Evolutionary conservation across 2,329 filamentous ascomycete genomes (phyloP).

Genomic region (Scorias spongiosa): DNA sequence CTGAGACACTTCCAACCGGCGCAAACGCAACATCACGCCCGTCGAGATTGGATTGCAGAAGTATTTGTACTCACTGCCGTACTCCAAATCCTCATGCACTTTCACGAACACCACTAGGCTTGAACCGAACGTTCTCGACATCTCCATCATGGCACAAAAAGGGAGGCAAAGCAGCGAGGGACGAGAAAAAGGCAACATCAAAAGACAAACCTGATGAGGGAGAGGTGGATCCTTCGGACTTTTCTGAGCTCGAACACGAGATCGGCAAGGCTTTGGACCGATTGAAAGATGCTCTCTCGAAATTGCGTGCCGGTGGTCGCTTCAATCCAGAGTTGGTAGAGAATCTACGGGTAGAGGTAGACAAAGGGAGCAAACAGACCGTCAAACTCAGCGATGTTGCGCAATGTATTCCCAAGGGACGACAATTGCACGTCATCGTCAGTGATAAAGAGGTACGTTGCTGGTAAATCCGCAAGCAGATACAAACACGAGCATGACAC

Average conservation of each 20-base stretch:
- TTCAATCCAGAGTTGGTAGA: constrained; percentile 49
- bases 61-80: background rate
- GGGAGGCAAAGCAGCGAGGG: constrained; percentile 35
- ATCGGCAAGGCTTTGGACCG: constrained; percentile 40
- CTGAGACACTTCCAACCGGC: background rate
- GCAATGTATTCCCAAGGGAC: constrained; percentile 50
- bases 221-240: constrained; percentile 43
- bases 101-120: background rate
- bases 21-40: background rate
- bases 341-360: constrained; percentile 42
- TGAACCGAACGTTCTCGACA: constrained; percentile 25
- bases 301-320: constrained; percentile 45
- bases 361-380: constrained; percentile 34
- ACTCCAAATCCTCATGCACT: background rate
- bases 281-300: constrained; percentile 46
- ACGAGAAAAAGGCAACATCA: constrained; percentile 17
- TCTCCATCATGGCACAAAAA: constrained; percentile 34
- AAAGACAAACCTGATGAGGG: constrained; percentile 16
- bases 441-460: constrained; percentile 46
- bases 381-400: constrained; percentile 46
- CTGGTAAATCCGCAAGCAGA: background rate
- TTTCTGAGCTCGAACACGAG: constrained; percentile 40
- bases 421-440: constrained; percentile 45
- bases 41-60: background rate
- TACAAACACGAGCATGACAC: background rate